A percentile compares a stretch with the other conserved stretches of the same genome.
These are phyloP conservation scores for Talaromyces atroroseus DNA, from an alignment of 2,329 filamentous ascomycete genomes.

Conservation along the genomic window DNA sequence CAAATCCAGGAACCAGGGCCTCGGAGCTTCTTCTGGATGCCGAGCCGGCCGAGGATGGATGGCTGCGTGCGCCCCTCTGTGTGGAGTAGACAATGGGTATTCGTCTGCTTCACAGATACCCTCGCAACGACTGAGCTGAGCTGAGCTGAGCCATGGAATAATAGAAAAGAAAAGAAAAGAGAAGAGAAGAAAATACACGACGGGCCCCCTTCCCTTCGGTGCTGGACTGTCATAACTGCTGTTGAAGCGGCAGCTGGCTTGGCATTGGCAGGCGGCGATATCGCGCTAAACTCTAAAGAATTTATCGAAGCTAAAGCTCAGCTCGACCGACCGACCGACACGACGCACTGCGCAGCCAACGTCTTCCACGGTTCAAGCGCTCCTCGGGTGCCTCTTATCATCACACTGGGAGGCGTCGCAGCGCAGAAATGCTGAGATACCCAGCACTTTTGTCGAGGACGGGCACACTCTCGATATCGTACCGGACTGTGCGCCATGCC, in stretches of 20 bases:
- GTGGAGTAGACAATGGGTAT: no score
- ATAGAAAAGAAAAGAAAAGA: background rate
- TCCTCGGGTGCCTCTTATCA: background rate
- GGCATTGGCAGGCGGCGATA: background rate
- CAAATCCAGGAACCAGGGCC: background rate
- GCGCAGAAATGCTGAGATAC: constrained; percentile 26
- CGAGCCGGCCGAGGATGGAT: no score
- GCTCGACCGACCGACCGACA: background rate
- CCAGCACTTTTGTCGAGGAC: constrained; percentile 19
- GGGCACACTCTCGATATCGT: constrained; percentile 12
- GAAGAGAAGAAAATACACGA: background rate
- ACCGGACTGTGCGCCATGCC: constrained; percentile 13
- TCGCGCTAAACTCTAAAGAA: background rate
- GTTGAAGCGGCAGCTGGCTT: background rate
- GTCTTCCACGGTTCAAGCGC: background rate
- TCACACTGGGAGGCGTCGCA: background rate
- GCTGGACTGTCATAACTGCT: no score
- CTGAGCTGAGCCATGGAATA: no score
- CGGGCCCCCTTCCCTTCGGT: no score
- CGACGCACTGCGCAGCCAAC: background rate
- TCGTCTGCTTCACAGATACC: no score
- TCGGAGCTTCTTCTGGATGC: background rate
- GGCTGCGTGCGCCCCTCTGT: no score
- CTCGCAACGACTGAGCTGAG: no score
- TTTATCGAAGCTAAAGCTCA: background rate